These are phyloP conservation scores for Diutina siamensis DNA, from an alignment of 1,139 yeast genomes.

Conservation along the genomic window DNA sequence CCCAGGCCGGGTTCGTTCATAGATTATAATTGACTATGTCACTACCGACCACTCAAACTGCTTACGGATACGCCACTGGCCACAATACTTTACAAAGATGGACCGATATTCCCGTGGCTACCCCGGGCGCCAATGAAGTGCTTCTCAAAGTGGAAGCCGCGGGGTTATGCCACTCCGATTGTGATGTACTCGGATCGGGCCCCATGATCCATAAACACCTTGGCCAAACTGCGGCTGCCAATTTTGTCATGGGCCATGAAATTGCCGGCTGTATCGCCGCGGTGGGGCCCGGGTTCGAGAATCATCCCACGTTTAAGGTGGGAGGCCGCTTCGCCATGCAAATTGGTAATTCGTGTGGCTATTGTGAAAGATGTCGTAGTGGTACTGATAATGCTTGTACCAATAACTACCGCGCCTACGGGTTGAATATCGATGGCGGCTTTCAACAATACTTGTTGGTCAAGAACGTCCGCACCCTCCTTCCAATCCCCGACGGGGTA, in stretches of 20 bases:
- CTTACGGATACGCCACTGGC: constrained; percentile 14
- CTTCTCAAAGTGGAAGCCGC: constrained; percentile 39
- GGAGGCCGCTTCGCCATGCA: constrained; percentile 1
- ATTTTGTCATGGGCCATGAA: constrained; percentile 47
- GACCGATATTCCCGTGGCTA: constrained; percentile 23
- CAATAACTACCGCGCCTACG: constrained; percentile 18
- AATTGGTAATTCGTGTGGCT: background rate
- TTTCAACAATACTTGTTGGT: constrained; percentile 36
- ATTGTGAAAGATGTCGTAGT: background rate
- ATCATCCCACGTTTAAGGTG: background rate
- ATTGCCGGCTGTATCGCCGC: constrained; percentile 28
- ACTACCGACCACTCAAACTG: constrained; percentile 13
- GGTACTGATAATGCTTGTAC: constrained; percentile 2
- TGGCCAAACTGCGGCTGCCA: constrained; percentile 12
- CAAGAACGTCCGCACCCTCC: constrained; percentile 22
- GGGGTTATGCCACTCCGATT: constrained; percentile 42
- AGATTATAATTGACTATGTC: too few relatives aligned
- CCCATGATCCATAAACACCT: constrained; percentile 7
- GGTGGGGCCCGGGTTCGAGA: constrained; percentile 9
- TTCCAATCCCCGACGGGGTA: constrained; percentile 37
- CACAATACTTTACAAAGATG: constrained; percentile 11
- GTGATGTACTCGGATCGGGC: constrained; percentile 28
- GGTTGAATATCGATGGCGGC: constrained; percentile 38
- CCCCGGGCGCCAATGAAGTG: constrained; percentile 25
- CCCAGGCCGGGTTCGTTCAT: too few relatives aligned